Evolutionary conservation across 2,329 filamentous ascomycete genomes (phyloP), one percentile per base, ranked within the genome.

Genomic region (Dothidotthia symphoricarpi): DNA sequence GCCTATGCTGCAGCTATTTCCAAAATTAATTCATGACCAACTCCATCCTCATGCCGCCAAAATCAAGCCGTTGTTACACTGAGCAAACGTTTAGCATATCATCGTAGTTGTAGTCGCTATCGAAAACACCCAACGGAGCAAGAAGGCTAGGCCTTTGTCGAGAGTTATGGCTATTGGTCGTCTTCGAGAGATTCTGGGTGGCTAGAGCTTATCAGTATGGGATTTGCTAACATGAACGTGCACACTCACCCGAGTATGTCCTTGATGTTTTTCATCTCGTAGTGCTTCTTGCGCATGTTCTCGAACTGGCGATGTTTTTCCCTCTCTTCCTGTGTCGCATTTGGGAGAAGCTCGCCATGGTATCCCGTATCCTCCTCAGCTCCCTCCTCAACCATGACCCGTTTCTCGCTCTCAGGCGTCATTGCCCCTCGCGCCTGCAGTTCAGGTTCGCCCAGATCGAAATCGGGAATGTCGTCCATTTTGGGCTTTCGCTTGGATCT

Each of bases 231-330:
- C 9, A 9, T 22, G 19, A 5, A 22, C 19, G 19, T 22, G 19
- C 5, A 9, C 12, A 53, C 61, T 29, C 67, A 84, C 82, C 88
- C 90, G 50, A 98, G 78, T 36, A 97, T 71, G 59, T 83, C 80
- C 59, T 93, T 95, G 41, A 96, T 89, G 61, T 93, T 86, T 71
- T 81, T 88, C 93, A 98, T 98, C 76, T 98, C 93, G 69, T 98
- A 98, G 69, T 98, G 93, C 74, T 83, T 91, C 82, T 93, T 96
- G 61, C 93, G 81, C 74, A 88, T 77, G 71, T 87, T 77, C 72
- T 96, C 90, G 66, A 98, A 98, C 64, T 86, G 82, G 62, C 78
- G 81, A 69, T 98, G 93, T 75, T 97, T 96, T 73, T 93, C 88
- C 46, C 75, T 75, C 64, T 95, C 90, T 66, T 95, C 88, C 28